Evolutionary conservation across 345 rosid species (phyloP).

Genomic region (Boechera stricta): DNA sequence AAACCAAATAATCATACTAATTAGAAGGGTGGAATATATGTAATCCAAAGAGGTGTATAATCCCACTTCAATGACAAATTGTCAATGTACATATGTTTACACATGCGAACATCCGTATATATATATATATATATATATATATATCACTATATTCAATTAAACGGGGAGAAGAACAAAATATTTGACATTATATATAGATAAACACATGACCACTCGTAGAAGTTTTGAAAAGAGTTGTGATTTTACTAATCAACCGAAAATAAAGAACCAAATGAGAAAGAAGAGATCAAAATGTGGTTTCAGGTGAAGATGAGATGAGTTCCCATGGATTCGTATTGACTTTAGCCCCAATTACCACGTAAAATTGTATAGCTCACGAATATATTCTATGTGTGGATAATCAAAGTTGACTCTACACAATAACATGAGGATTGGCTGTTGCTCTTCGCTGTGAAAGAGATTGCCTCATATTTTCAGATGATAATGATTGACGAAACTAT

Average conservation of each 20-base stretch:
- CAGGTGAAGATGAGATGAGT: not conserved
- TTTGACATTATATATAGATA: not conserved
- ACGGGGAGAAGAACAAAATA: not conserved
- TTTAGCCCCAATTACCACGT: slow-evolving; percentile 12
- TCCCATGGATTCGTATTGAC: slow-evolving; percentile 5
- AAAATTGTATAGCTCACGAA: slow-evolving; percentile 8
- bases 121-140: too few relatives aligned
- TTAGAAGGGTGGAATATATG: not conserved
- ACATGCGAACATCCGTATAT: not conserved
- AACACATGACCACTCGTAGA: not conserved
- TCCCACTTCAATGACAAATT: not conserved
- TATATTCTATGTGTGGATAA: slow-evolving; percentile 24
- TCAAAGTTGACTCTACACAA: slow-evolving; percentile 31
- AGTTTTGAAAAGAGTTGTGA: not conserved
- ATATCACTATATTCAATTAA: not conserved
- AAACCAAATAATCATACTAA: not conserved
- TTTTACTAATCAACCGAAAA: not conserved
- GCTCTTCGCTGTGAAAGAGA: slow-evolving; percentile 1
- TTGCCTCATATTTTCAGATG: slow-evolving; percentile 3
- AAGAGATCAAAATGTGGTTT: slow-evolving; percentile 1
- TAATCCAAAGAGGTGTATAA: not conserved
- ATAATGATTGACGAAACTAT: not conserved
- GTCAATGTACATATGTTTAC: not conserved
- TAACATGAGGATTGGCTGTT: slow-evolving; percentile 24
- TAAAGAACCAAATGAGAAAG: not conserved